These are phyloP conservation scores for Jatropha multifida DNA, from an alignment of 441 rosid species.

Conservation along the genomic window DNA sequence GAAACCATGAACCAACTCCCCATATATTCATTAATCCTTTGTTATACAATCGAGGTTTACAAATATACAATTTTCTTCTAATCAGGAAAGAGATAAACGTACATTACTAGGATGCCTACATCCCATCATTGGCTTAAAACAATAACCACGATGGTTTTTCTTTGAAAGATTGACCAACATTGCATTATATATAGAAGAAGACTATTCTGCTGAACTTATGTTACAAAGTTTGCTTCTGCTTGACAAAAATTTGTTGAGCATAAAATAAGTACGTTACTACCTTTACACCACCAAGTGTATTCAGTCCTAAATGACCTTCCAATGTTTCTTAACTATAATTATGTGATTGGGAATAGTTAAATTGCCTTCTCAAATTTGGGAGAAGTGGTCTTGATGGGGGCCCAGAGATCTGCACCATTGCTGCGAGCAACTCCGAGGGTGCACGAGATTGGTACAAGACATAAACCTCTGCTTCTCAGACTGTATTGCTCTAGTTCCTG, in stretches of 20 bases:
- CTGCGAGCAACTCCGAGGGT: constrained; percentile 73
- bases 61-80: constrained; percentile 26
- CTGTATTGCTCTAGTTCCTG: constrained; percentile 59
- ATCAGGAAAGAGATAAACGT: constrained; percentile 8
- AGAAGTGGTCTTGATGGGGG: constrained; percentile 75
- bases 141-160: constrained; percentile 8
- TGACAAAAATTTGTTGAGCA: constrained; percentile 13
- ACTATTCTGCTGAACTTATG: neutral
- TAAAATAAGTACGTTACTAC: neutral
- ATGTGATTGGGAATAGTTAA: constrained; percentile 27
- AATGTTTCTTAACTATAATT: neutral
- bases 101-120: constrained; percentile 5
- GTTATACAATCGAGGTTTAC: constrained; percentile 25
- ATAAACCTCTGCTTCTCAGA: constrained; percentile 73
- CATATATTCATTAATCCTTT: constrained; percentile 20
- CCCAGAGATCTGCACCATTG: constrained; percentile 98
- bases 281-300: neutral
- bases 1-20: neutral
- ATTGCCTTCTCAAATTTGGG: constrained; percentile 47
- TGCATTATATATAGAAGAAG: no score
- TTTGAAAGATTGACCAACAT: neutral
- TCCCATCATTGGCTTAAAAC: constrained; percentile 22
- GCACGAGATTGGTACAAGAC: constrained; percentile 73
- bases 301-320: neutral
- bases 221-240: constrained; percentile 18